Evolutionary conservation across 805 yeast genomes (phyloP).

Genomic region (Nakazawaea ishiwadae): DNA sequence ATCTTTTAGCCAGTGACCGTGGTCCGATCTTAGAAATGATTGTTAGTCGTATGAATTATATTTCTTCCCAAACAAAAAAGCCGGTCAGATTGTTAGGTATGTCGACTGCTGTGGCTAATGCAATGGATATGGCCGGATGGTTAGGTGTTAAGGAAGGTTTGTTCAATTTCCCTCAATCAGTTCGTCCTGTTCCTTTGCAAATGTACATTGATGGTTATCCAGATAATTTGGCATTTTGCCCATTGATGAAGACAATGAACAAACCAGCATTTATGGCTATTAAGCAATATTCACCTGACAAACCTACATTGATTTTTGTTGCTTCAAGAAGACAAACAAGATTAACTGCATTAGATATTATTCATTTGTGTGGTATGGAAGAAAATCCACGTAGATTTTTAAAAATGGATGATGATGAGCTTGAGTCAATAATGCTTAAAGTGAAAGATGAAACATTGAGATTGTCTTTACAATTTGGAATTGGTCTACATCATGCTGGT

Average conservation of each 20-base stretch:
- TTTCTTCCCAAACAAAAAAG: slow-evolving; percentile 53
- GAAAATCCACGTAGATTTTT: slow-evolving; percentile 70
- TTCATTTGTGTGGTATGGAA: slow-evolving; percentile 76
- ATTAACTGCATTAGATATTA: slow-evolving; percentile 72
- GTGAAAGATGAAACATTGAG: slow-evolving; percentile 83
- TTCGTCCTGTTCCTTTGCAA: slow-evolving; percentile 80
- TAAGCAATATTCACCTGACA: slow-evolving; percentile 80
- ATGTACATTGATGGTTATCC: slow-evolving; percentile 88
- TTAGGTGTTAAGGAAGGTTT: slow-evolving; percentile 68
- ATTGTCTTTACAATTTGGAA: slow-evolving; percentile 71
- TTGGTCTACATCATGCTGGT: slow-evolving; percentile 82
- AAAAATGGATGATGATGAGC: slow-evolving; percentile 59
- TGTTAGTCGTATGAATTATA: slow-evolving; percentile 81
- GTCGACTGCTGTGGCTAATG: slow-evolving; percentile 85
- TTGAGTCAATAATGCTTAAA: slow-evolving; percentile 39
- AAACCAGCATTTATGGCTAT: slow-evolving; percentile 91
- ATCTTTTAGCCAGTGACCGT: slow-evolving; percentile 76
- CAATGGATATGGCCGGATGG: slow-evolving; percentile 85
- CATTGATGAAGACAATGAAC: slow-evolving; percentile 83
- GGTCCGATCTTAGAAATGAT: slow-evolving; percentile 87
- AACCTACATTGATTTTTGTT: slow-evolving; percentile 82
- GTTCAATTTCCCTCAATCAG: slow-evolving; percentile 77
- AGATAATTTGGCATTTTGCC: slow-evolving; percentile 75
- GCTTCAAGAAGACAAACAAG: slow-evolving; percentile 83
- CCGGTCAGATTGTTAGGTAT: slow-evolving; percentile 68